Evolutionary conservation across 805 yeast genomes (phyloP), one percentile per base, ranked within the genome.

Genomic region (Wickerhamomyces ciferrii): DNA sequence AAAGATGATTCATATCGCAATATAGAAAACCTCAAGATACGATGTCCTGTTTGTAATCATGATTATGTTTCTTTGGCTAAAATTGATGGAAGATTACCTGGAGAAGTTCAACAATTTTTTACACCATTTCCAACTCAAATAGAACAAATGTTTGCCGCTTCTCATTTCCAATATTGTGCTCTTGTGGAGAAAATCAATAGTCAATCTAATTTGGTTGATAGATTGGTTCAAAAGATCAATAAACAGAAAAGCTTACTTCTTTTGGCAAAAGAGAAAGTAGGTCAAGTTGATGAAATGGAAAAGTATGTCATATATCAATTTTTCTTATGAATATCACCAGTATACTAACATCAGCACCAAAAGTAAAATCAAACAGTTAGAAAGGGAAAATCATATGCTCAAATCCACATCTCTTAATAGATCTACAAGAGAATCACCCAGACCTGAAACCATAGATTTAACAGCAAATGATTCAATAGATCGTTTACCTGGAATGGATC

Each of bases 141-240:
- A 1, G 60, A 58, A 38, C 59, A 55, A 43, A 39, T 58, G 39
- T 53, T 53, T 44, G 59, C 58, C 0, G 44, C 52, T 2, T 51
- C 58, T 2, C 56, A 53, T 44, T 58, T 58, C 44, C 61, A 58
- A 31, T 54, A 51, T 32, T 48, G 52, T 31, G 51, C 53, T 4
- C 43, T 56, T 52, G 42, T 44, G 6, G 59, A 53, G n/a, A 49
- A 47, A 34, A 46, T 54, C n/a, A 47, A 46, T 14, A 45, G 50
- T 39, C 61, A 56, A 37, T 27, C 43, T 5, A 39, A 42, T 10
- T 19, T 47, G 10, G 53, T 58, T 6, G 31, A 39, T 9, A 55
- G 45, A 36, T 41, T 58, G n/a, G 41, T 37, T 1, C 48, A 45
- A 17, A 56, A 56, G 43, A 46, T 52, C 10, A 50, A 48, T 36